Conservation (phyloP, 139 green algal species). For the Chlamydomonas applanata region DNA sequence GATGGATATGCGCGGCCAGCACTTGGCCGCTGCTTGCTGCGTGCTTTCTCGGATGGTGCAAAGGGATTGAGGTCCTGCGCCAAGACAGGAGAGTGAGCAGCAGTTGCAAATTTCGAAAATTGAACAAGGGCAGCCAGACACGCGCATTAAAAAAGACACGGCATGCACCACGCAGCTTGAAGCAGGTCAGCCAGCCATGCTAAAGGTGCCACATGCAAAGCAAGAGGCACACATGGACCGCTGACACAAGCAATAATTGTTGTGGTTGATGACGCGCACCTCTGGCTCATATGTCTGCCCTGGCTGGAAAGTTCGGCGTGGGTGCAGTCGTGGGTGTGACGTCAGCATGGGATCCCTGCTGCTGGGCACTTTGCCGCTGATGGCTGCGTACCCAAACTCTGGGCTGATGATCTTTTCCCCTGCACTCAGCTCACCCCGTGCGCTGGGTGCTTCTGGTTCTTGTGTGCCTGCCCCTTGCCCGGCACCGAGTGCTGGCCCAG, state of each 20-base stretch:
- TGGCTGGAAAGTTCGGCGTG: slow-evolving; percentile 21
- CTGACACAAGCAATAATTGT: no score
- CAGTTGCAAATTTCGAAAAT: no score
- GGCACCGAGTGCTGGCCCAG: not conserved
- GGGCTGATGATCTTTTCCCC: slow-evolving; percentile 7
- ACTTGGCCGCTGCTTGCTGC: no score
- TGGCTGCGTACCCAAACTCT: slow-evolving; percentile 31
- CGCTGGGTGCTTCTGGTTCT: not conserved
- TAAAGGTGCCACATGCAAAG: no score
- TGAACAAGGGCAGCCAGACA: no score
- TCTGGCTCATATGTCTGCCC: slow-evolving; percentile 36
- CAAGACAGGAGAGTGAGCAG: no score
- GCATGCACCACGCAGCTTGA: no score
- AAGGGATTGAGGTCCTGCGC: slow-evolving; percentile 10
- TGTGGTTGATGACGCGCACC: slow-evolving; percentile 20
- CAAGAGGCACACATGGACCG: no score
- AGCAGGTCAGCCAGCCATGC: no score
- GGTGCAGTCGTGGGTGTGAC: slow-evolving; percentile 26
- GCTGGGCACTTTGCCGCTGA: slow-evolving; percentile 21
- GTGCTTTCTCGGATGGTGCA: not conserved
- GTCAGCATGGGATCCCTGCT: not conserved
- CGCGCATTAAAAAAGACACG: no score
- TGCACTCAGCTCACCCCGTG: not conserved
- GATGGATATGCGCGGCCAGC: not conserved
- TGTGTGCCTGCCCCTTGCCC: not conserved